phyloP scores from a whole-genome alignment of 1,284 basidiomycete species.

The Schizophyllum amplum region DNA sequence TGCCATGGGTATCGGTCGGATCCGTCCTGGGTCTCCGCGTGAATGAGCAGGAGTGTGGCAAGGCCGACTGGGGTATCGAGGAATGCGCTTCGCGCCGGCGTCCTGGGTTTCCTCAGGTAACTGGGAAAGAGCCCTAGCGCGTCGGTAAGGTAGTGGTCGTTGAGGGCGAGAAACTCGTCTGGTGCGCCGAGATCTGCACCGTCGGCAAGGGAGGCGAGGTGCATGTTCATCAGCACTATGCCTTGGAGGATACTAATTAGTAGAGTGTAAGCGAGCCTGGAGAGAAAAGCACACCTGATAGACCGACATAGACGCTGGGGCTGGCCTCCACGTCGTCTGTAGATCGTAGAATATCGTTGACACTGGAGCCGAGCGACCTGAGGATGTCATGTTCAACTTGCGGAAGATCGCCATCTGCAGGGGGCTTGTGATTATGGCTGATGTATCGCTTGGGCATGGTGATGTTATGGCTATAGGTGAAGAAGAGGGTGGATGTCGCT shows the following conservation, averaged over 20 bases:
- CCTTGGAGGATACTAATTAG: background rate
- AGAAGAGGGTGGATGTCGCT: too few species aligned
- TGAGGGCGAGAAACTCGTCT: constrained; percentile 5
- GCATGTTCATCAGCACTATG: constrained; percentile 14
- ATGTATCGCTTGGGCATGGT: constrained; percentile 3
- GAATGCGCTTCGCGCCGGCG: constrained; percentile 23
- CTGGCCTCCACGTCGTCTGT: background rate
- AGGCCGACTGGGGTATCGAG: constrained; percentile 31
- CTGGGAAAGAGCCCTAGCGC: constrained; percentile 6
- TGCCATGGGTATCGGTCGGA: constrained; percentile 10
- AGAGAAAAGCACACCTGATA: constrained; percentile 3
- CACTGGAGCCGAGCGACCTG: background rate
- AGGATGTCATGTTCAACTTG: background rate
- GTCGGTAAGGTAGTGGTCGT: constrained; percentile 6
- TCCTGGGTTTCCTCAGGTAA: constrained; percentile 9
- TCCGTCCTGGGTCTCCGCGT: constrained; percentile 8
- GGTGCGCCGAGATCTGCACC: constrained; percentile 1
- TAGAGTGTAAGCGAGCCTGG: background rate
- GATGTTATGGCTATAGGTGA: background rate
- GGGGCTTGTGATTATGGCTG: constrained; percentile 3
- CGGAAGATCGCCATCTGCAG: constrained; percentile 1
- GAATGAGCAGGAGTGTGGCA: constrained; percentile 24
- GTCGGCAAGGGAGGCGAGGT: constrained; percentile 5
- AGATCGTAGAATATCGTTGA: constrained; percentile 1
- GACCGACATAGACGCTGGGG: constrained; percentile 5